These are phyloP conservation scores for Cryptococcus sp. DNA, from an alignment of 1,284 basidiomycete genomes.

Conservation along the genomic window DNA sequence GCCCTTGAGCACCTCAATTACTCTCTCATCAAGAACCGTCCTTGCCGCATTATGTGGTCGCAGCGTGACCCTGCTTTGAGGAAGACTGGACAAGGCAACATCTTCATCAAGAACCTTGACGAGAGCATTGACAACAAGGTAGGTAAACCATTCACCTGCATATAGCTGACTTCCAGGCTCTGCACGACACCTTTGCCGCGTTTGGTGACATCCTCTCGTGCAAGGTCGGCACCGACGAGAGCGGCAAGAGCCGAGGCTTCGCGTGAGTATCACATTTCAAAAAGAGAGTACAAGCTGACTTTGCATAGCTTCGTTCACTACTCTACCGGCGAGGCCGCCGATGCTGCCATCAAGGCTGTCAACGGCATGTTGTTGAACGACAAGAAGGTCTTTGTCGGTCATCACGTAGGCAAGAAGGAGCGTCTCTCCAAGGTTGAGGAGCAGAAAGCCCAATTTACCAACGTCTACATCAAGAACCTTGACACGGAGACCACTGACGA, in stretches of 20 bases:
- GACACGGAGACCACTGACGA: slow-evolving; percentile 80
- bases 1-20: slow-evolving; percentile 99
- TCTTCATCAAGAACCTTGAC: slow-evolving; percentile 99
- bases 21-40: slow-evolving; percentile 95
- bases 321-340: slow-evolving; percentile 95
- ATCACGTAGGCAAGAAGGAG: slow-evolving; percentile 98
- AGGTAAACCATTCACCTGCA: slow-evolving; percentile 13
- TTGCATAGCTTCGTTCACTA: slow-evolving; percentile 85
- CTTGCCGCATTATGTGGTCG: slow-evolving; percentile 99
- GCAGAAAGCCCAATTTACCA: slow-evolving; percentile 95
- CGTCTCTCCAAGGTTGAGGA: slow-evolving; percentile 98
- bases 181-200: slow-evolving; percentile 98
- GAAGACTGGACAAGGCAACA: slow-evolving; percentile 99
- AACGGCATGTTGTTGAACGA: slow-evolving; percentile 99
- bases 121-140: slow-evolving; percentile 99
- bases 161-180: slow-evolving; percentile 62
- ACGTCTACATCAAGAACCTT: slow-evolving; percentile 98
- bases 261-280: slow-evolving; percentile 49
- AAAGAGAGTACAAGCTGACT: not conserved
- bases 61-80: slow-evolving; percentile 99
- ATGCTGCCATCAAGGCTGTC: slow-evolving; percentile 95
- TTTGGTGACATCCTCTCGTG: slow-evolving; percentile 99
- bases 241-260: slow-evolving; percentile 90
- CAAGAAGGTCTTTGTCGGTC: slow-evolving; percentile 98
- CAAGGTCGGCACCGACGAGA: slow-evolving; percentile 96